phyloP scores from a whole-genome alignment of 306 rosid species.

The Vigna hirtella region DNA sequence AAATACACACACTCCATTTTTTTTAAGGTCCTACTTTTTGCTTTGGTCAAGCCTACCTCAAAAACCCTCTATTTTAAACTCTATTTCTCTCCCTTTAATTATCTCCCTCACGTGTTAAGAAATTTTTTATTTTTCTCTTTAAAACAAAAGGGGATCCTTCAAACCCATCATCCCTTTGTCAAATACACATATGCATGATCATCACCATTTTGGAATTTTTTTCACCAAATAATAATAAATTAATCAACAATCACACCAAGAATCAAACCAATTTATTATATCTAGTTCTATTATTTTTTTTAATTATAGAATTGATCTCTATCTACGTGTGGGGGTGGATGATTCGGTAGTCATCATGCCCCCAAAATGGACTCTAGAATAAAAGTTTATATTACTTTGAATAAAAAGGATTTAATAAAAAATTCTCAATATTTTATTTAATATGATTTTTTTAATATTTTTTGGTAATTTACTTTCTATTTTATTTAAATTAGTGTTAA shows the following conservation, averaged over 20 bases:
- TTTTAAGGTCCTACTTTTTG: slow-evolving; percentile 26
- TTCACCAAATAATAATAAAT: neutral
- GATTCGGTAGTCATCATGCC: slow-evolving; percentile 44
- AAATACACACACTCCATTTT: slow-evolving; percentile 37
- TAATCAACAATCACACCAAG: neutral
- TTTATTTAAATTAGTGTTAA: no score
- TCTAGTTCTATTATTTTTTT: no score
- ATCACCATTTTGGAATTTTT: slow-evolving; percentile 7
- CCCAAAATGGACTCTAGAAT: slow-evolving; percentile 43
- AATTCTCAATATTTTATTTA: no score
- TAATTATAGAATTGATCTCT: neutral
- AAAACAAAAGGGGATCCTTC: slow-evolving; percentile 23
- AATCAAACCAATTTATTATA: neutral
- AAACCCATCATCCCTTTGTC: slow-evolving; percentile 31
- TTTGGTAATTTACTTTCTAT: no score
- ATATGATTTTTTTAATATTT: no score
- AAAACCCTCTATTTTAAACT: slow-evolving; percentile 46
- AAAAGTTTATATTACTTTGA: slow-evolving; percentile 2
- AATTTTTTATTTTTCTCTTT: neutral
- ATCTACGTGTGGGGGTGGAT: slow-evolving; percentile 31
- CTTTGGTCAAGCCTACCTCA: slow-evolving; percentile 61
- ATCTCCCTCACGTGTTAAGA: slow-evolving; percentile 40
- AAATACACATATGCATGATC: slow-evolving; percentile 3
- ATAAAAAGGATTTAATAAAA: neutral
- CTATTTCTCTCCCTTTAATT: slow-evolving; percentile 28